phyloP scores from a whole-genome alignment of 2,329 filamentous ascomycete genomes.

The Neonectria sp. region DNA sequence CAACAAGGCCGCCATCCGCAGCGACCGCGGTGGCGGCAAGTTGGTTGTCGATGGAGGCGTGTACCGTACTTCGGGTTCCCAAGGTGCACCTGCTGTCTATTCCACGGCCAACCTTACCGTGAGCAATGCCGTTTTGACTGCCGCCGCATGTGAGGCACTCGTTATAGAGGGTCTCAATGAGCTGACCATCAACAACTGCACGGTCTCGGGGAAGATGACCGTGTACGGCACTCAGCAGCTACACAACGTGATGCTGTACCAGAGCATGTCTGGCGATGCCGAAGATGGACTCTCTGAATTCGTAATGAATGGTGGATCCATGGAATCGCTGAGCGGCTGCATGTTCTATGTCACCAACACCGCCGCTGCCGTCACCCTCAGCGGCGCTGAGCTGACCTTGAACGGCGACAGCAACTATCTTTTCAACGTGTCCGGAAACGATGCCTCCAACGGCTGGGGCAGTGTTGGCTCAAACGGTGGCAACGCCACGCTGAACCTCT shows the following conservation, averaged over 20 bases:
- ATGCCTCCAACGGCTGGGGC: slow-evolving; percentile 29
- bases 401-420: slow-evolving; percentile 29
- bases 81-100: slow-evolving; percentile 31
- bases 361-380: slow-evolving; percentile 23
- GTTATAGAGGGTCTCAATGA: slow-evolving; percentile 34
- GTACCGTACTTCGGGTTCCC: slow-evolving; percentile 25
- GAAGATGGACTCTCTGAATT: slow-evolving; percentile 31
- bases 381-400: slow-evolving; percentile 23
- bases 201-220: slow-evolving; percentile 31
- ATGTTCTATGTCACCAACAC: slow-evolving; percentile 36
- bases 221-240: slow-evolving; percentile 26
- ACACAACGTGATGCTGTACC: slow-evolving; percentile 34
- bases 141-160: slow-evolving; percentile 21
- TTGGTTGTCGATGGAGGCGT: slow-evolving; percentile 29
- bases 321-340: slow-evolving; percentile 30
- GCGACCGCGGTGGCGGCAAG: slow-evolving; percentile 28
- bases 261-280: slow-evolving; percentile 36
- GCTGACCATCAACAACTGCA: slow-evolving; percentile 33
- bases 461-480: slow-evolving; percentile 32
- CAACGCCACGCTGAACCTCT: slow-evolving; percentile 25
- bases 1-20: slow-evolving; percentile 33
- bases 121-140: slow-evolving; percentile 21
- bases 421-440: slow-evolving; percentile 32
- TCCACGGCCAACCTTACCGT: slow-evolving; percentile 33
- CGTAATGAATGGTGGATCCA: slow-evolving; percentile 29